These are phyloP conservation scores for Phytophthora melonis DNA, from an alignment of 352 stramenopile genomes.

Conservation along the genomic window DNA sequence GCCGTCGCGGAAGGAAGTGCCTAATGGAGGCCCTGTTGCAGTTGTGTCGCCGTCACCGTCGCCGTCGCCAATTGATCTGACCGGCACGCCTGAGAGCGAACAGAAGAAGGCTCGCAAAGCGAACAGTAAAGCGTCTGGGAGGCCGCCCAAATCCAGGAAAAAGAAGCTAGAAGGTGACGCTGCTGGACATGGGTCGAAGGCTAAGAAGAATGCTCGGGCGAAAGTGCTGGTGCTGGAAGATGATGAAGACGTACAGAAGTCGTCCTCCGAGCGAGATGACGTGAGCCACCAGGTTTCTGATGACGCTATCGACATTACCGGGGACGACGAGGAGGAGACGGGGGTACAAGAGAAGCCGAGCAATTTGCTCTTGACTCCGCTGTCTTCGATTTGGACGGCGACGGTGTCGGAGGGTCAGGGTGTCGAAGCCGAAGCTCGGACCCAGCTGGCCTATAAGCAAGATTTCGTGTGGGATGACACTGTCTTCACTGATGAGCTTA, in stretches of 20 bases:
- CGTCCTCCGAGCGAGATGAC: neutral
- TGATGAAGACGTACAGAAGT: constrained; percentile 12
- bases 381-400: constrained; percentile 69
- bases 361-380: constrained; percentile 39
- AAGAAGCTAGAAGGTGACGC: constrained; percentile 21
- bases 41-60: constrained; percentile 29
- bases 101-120: constrained; percentile 25
- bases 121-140: constrained; percentile 4
- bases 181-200: constrained; percentile 11
- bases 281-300: constrained; percentile 5
- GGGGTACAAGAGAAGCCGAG: neutral
- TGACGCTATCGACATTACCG: constrained; percentile 13
- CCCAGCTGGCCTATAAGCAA: constrained; percentile 63
- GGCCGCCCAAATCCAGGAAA: constrained; percentile 15
- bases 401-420: constrained; percentile 14
- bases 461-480: constrained; percentile 78
- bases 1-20: constrained; percentile 22
- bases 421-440: constrained; percentile 13
- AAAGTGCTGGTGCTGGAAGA: constrained; percentile 31
- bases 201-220: constrained; percentile 8
- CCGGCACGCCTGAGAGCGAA: constrained; percentile 30
- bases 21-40: constrained; percentile 19
- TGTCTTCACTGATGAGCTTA: constrained; percentile 68
- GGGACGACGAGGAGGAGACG: neutral
- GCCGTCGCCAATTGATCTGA: constrained; percentile 44